Percentiles rank a stretch among this genome's conserved stretches.
These are phyloP conservation scores for Scleroderma bovista DNA, from an alignment of 768 basidiomycete genomes.

Conservation along the genomic window DNA sequence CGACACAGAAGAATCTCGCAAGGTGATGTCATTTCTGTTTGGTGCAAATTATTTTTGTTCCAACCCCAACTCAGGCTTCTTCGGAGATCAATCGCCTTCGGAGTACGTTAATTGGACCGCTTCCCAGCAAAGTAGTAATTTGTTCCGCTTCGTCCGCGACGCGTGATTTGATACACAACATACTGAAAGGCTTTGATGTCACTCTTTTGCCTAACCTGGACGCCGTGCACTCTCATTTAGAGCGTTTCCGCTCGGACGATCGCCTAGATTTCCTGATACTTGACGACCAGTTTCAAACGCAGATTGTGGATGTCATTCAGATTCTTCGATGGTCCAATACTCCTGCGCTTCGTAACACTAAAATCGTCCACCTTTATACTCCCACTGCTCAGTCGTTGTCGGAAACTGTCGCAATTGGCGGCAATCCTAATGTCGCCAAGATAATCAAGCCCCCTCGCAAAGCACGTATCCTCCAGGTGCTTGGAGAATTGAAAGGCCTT, in stretches of 20 bases:
- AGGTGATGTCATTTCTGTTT: slow-evolving; percentile 30
- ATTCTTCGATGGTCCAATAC: slow-evolving; percentile 38
- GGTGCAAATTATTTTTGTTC: background rate
- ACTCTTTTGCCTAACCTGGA: slow-evolving; percentile 38
- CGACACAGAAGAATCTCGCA: slow-evolving; percentile 49
- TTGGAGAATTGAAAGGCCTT: slow-evolving; percentile 55
- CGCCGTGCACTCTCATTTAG: slow-evolving; percentile 41
- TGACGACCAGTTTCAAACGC: slow-evolving; percentile 59
- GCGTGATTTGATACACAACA: slow-evolving; percentile 46
- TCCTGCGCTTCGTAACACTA: slow-evolving; percentile 44
- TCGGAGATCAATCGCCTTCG: slow-evolving; percentile 44
- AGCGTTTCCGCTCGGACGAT: slow-evolving; percentile 22
- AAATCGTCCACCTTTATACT: slow-evolving; percentile 67
- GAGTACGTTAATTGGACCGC: slow-evolving; percentile 41
- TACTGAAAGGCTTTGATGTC: slow-evolving; percentile 52
- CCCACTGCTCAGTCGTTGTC: slow-evolving; percentile 54
- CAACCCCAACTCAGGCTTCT: slow-evolving; percentile 30
- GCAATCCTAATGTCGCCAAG: slow-evolving; percentile 51
- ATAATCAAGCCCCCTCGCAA: slow-evolving; percentile 70
- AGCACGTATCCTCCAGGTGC: slow-evolving; percentile 51
- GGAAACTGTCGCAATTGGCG: slow-evolving; percentile 41
- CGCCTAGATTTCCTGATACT: slow-evolving; percentile 60
- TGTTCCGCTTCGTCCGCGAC: slow-evolving; percentile 59
- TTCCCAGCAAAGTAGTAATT: slow-evolving; percentile 46
- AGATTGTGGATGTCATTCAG: slow-evolving; percentile 51